Base-by-base conservation (phyloP, 306 rosid species). In the Prunus mongolica region DNA sequence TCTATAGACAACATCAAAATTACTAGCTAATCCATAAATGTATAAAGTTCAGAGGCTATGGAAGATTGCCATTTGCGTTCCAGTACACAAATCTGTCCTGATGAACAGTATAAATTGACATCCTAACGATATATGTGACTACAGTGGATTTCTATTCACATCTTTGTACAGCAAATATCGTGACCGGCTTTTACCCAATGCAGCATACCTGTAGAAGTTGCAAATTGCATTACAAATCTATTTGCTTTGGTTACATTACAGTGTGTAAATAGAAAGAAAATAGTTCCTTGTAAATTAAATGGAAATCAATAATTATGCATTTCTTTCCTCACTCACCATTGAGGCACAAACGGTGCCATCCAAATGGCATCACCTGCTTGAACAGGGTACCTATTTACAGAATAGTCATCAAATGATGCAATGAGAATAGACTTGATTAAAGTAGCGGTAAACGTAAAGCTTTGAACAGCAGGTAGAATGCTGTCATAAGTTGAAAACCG, bases 301-400 rank as follows among this genome's bases (percentile, higher is more conserved):
- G 30, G 1, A 25, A 25, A 22, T 20, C 3, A 54, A 49, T 14
- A 67, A 19, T 30, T 46, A 18, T 58, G 65, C 24, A 38, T 77
- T 72, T 73, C 41, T 65, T 16, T 72, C 44, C 14, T 69, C 8
- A 68, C 86, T 71, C 61, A 95, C 97, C 99, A 95, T 76, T 95
- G 99, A 70, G 97, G 97, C 68, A 92, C 89, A 67, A 92, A 95
- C 66, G 99, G 99, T 19, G 99, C 97, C 99, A 92, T 95, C 99
- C 97, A 95, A 85, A 95, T 95, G 69, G 60, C 97, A 86, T 95
- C 97, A 49, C 97, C 99, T 1, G 97, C 88, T 80, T 95, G 90
- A 83, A 95, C 89, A 16, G 97, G 93, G 82, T 92, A 95, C 99
- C 99, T 95, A 58, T 76, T 46, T 45, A 45, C 52, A 78, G 65